Base-by-base conservation (phyloP, 2,329 filamentous ascomycete species). In the Microdochium nivale region DNA sequence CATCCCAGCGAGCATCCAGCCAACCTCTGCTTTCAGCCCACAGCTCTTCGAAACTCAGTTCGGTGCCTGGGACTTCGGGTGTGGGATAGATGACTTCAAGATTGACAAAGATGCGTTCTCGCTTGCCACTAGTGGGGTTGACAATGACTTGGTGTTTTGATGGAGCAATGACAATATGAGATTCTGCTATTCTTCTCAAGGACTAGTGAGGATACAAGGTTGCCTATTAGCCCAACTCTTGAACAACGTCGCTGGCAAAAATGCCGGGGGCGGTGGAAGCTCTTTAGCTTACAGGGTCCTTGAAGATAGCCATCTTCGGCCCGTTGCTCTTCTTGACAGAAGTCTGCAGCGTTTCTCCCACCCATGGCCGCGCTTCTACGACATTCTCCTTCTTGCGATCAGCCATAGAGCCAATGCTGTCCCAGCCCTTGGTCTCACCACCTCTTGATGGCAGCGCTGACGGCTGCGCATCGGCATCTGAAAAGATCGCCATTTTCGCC, bases 311-410 rank as follows among this genome's bases (percentile, higher is more conserved):
- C 84, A 99, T 87, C 76, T 96, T 97, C 51, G 85, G 78, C 51
- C 78, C 79, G 30, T 78, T 82, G 44, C 76, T 81, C 72, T 89
- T 88, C 73, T 89, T 94, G 61, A 90, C 92, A 43, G 88, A 90
- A 2, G 83, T 87, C 68, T 92, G 89, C 59, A 99, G 71, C 40
- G 88, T 96, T 73, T 97, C 90, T 25, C 94, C 94, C 11, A 77
- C 87, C 94, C 91, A 96, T 21, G 92, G 90, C 65, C 87, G 91
- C 11, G 91, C 83, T 65, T 92, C 90, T 58, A 91, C 74, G 7
- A 78, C 76, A 63, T 99, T 99, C 68, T 99, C 94, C 77, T 97
- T 99, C 76, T 89, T 96, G 49, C 94, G 81, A 55, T 96, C 88
- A 49, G 84, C 80, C 54, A 96, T 72, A 1, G 90, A 90, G 27